These are phyloP conservation scores for Cordyceps cicadae DNA, from an alignment of 2,329 filamentous ascomycete genomes.

Conservation along the genomic window DNA sequence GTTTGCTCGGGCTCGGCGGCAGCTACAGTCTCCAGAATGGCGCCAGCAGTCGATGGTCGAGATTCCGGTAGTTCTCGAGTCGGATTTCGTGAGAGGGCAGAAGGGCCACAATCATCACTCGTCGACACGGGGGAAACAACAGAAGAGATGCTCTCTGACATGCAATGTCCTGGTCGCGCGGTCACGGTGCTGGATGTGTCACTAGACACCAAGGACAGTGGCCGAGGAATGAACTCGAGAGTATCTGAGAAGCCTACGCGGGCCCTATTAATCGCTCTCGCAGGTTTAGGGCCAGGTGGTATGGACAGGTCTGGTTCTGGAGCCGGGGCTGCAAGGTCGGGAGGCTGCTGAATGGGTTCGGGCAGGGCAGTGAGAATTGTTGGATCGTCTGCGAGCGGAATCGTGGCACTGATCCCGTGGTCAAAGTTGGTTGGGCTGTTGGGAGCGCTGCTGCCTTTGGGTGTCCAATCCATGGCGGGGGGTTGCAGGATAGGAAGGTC, in stretches of 20 bases:
- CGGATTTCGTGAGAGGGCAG: conserved; percentile 29
- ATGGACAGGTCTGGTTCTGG: neutral
- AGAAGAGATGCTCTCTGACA: conserved; percentile 74
- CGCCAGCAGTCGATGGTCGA: conserved; percentile 62
- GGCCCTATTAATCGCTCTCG: conserved; percentile 40
- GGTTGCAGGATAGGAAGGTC: conserved; percentile 67
- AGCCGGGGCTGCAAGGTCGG: neutral
- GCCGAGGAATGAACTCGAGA: conserved; percentile 74
- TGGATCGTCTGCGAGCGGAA: conserved; percentile 10
- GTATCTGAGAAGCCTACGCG: conserved; percentile 79
- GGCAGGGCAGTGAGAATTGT: conserved; percentile 9
- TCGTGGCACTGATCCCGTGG: conserved; percentile 13
- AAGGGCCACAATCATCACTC: conserved; percentile 32
- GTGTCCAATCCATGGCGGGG: conserved; percentile 40
- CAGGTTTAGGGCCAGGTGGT: conserved; percentile 15
- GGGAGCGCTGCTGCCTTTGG: conserved; percentile 54
- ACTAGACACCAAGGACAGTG: conserved; percentile 74
- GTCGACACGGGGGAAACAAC: conserved; percentile 53
- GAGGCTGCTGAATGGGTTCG: conserved; percentile 12
- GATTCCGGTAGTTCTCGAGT: conserved; percentile 38
- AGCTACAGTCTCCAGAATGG: conserved; percentile 49
- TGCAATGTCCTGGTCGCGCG: conserved; percentile 59
- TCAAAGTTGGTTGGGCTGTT: conserved; percentile 48
- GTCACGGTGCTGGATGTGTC: conserved; percentile 75
- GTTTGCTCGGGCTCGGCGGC: conserved; percentile 10